Evolutionary conservation across 2,329 filamentous ascomycete species (phyloP).

Genomic region (Graphiopsis chlorocephala): DNA sequence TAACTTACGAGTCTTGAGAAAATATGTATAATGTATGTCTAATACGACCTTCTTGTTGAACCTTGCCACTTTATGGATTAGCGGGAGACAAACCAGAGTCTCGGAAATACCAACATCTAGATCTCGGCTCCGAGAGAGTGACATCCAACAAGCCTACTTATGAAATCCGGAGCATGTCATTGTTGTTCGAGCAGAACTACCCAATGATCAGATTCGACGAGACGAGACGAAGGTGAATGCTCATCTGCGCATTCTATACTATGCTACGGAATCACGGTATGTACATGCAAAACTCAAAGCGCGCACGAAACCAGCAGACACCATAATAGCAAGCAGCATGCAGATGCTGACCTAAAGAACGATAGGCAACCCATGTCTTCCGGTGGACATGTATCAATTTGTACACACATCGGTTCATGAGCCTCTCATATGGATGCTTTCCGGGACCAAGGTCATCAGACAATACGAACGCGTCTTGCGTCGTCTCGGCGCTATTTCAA

Average conservation of each 20-base stretch:
- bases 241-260: background rate
- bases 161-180: background rate
- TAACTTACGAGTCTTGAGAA: background rate
- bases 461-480: background rate
- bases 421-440: background rate
- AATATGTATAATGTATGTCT: background rate
- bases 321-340: background rate
- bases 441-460: background rate
- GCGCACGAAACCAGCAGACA: background rate
- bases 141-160: background rate
- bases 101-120: background rate
- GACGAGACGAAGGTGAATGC: background rate
- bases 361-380: background rate
- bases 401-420: background rate
- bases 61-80: background rate
- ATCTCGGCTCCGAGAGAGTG: background rate
- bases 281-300: background rate
- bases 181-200: too few relatives aligned
- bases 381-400: background rate
- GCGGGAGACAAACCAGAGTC: background rate
- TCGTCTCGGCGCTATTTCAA: background rate
- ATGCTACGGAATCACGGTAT: background rate
- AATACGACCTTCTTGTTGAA: background rate
- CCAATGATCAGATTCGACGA: background rate
- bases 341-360: background rate